phyloP scores from a whole-genome alignment of 2,329 filamentous ascomycete species.

The Incumbomyces lentus region DNA sequence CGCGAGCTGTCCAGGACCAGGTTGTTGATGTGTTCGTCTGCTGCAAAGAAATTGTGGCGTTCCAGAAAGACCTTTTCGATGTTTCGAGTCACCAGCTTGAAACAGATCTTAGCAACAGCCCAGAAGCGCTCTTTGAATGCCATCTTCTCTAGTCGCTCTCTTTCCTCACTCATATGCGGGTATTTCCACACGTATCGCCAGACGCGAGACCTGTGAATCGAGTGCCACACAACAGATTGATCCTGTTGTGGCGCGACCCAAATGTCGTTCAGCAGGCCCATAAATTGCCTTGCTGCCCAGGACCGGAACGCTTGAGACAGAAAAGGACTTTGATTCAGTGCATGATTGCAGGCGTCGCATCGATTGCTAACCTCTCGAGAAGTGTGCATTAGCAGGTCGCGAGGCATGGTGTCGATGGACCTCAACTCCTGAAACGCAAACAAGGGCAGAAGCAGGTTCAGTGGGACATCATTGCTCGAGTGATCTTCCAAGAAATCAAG shows the following conservation, averaged over 20 bases:
- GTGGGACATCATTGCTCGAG: neutral
- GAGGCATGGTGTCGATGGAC: neutral
- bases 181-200: conserved; percentile 1
- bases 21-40: neutral
- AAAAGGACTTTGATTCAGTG: neutral
- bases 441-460: neutral
- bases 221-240: neutral
- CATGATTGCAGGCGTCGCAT: neutral
- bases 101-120: neutral
- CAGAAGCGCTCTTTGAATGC: neutral
- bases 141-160: neutral
- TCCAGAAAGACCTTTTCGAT: neutral
- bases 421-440: conserved; percentile 1
- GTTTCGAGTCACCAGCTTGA: neutral
- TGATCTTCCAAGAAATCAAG: neutral
- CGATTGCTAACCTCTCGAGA: neutral
- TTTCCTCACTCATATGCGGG: neutral
- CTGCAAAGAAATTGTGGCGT: neutral
- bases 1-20: neutral
- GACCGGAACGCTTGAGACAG: neutral
- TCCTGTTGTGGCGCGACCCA: neutral
- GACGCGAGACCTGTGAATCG: neutral
- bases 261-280: neutral
- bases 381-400: neutral
- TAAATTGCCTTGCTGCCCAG: neutral